Conservation (phyloP, 768 basidiomycete genomes). For the Boletus huronensis region DNA sequence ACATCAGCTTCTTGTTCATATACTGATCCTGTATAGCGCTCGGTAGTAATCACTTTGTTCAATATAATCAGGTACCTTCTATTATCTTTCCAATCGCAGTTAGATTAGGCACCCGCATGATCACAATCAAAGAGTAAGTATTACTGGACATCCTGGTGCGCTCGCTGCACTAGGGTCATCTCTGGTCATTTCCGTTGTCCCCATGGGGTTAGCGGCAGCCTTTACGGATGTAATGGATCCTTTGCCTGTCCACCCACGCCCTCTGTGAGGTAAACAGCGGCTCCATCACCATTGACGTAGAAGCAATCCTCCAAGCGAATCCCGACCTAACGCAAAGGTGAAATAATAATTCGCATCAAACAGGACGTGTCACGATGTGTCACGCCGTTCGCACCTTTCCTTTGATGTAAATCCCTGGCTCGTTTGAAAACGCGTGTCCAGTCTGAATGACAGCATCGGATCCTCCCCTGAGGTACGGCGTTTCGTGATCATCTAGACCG, state of each 20-base stretch:
- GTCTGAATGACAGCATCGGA: slow-evolving; percentile 51
- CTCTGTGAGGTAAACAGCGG: slow-evolving; percentile 56
- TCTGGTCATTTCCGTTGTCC: slow-evolving; percentile 16
- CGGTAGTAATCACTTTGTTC: slow-evolving; percentile 26
- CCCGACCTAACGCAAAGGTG: slow-evolving; percentile 51
- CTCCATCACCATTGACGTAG: slow-evolving; percentile 55
- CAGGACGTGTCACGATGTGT: not conserved
- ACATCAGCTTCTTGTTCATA: slow-evolving; percentile 25
- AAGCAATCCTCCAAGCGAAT: slow-evolving; percentile 85
- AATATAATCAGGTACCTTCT: slow-evolving; percentile 14
- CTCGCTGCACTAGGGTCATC: slow-evolving; percentile 5
- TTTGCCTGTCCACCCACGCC: slow-evolving; percentile 58
- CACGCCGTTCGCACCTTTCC: slow-evolving; percentile 44
- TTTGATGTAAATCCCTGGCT: slow-evolving; percentile 75
- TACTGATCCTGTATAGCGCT: slow-evolving; percentile 27
- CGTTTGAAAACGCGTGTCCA: slow-evolving; percentile 79
- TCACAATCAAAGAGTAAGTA: slow-evolving; percentile 1
- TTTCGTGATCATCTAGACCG: slow-evolving; percentile 79
- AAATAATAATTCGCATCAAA: slow-evolving; percentile 8
- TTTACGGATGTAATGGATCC: slow-evolving; percentile 35
- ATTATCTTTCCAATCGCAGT: slow-evolving; percentile 5
- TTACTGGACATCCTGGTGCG: not conserved
- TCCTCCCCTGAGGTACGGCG: slow-evolving; percentile 75
- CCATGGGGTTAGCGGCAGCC: slow-evolving; percentile 9
- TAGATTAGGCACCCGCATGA: not conserved